Conservation (phyloP, 345 rosid species). For the Arabis hirsuta region DNA sequence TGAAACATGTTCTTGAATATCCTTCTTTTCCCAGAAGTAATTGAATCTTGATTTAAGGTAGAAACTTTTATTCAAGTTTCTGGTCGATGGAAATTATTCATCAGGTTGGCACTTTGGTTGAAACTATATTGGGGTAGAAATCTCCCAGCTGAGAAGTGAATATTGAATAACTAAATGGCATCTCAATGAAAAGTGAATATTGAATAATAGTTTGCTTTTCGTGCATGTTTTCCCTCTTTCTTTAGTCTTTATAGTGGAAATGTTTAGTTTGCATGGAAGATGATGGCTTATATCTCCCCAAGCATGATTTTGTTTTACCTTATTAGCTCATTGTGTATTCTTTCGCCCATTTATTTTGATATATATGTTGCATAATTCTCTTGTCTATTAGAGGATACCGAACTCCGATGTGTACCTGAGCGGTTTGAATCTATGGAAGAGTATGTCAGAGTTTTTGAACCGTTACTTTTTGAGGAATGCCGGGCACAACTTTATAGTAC, state of each 20-base stretch:
- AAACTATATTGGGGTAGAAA: background rate
- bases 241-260: background rate
- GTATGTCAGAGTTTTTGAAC: slow-evolving; percentile 94
- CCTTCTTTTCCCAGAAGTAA: slow-evolving; percentile 16
- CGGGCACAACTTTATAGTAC: slow-evolving; percentile 96
- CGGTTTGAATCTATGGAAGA: slow-evolving; percentile 90
- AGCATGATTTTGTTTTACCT: background rate
- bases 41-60: slow-evolving; percentile 40
- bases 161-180: background rate
- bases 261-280: background rate
- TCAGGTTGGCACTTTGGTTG: slow-evolving; percentile 12
- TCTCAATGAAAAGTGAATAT: background rate
- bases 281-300: background rate
- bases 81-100: background rate
- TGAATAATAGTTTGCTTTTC: background rate
- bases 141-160: background rate
- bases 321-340: slow-evolving; percentile 3
- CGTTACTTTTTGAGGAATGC: slow-evolving; percentile 98
- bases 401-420: slow-evolving; percentile 90
- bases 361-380: slow-evolving; percentile 5
- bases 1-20: slow-evolving; percentile 32
- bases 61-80: slow-evolving; percentile 26
- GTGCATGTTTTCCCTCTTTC: background rate
- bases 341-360: background rate
- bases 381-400: slow-evolving; percentile 76